Conservation (phyloP, 345 rosid species). For the Brassica cretica region DNA sequence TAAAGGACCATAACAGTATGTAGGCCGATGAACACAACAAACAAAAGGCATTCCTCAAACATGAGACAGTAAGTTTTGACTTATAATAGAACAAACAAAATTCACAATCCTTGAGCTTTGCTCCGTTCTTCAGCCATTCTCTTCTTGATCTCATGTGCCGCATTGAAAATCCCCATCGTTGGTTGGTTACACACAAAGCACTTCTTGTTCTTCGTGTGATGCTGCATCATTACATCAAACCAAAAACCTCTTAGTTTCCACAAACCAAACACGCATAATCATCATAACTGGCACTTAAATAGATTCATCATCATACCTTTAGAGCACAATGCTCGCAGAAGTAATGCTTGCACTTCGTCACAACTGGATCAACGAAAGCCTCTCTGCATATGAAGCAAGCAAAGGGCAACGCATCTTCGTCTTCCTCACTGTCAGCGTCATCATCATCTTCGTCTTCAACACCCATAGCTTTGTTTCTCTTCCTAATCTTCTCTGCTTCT, state of each 20-base stretch:
- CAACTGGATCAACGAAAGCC: constrained; percentile 77
- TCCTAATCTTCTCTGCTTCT: constrained; percentile 80
- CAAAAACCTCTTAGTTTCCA: background rate
- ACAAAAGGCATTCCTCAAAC: background rate
- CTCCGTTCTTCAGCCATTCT: constrained; percentile 37
- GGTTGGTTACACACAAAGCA: constrained; percentile 88
- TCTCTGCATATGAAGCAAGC: constrained; percentile 87
- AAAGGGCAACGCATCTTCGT: constrained; percentile 67
- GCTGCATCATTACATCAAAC: constrained; percentile 45
- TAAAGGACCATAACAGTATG: background rate
- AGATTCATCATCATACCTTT: constrained; percentile 47
- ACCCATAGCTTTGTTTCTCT: constrained; percentile 73
- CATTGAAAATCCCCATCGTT: constrained; percentile 76
- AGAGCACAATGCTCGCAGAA: constrained; percentile 95
- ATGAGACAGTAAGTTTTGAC: background rate
- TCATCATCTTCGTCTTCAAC: constrained; percentile 56
- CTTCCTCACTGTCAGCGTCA: constrained; percentile 45
- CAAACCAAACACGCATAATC: background rate
- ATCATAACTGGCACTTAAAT: background rate
- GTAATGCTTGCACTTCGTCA: constrained; percentile 85
- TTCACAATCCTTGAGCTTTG: constrained; percentile 31
- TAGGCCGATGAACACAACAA: background rate
- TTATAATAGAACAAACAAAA: background rate
- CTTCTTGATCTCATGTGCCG: constrained; percentile 74
- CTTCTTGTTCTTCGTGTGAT: constrained; percentile 84